phyloP scores from a whole-genome alignment of 371 early-diverging fungal species.

The Funneliformis caledonium region DNA sequence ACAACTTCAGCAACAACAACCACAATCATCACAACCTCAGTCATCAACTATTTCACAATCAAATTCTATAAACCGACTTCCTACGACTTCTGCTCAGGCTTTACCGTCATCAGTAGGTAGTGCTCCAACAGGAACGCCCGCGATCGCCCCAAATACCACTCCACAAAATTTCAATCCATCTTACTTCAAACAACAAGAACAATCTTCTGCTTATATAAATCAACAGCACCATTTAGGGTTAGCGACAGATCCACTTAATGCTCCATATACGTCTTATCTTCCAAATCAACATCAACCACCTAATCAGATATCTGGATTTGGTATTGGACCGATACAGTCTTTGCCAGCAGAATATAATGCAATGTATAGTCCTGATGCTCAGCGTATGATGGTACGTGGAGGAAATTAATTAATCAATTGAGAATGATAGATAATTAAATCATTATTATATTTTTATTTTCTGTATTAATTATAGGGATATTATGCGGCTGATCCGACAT shows the following conservation, averaged over 20 bases:
- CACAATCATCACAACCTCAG: slow-evolving; percentile 78
- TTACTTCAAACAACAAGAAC: slow-evolving; percentile 45
- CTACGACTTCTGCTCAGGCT: slow-evolving; percentile 19
- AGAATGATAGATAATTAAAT: not conserved
- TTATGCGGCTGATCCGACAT: slow-evolving; percentile 38
- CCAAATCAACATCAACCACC: slow-evolving; percentile 58
- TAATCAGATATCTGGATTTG: slow-evolving; percentile 66
- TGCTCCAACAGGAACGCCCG: slow-evolving; percentile 15
- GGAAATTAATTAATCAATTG: slow-evolving; percentile 14
- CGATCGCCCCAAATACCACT: slow-evolving; percentile 10
- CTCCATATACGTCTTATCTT: slow-evolving; percentile 63
- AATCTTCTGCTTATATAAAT: slow-evolving; percentile 40
- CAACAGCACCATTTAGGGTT: slow-evolving; percentile 46
- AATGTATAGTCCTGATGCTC: slow-evolving; percentile 57
- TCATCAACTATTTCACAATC: slow-evolving; percentile 16
- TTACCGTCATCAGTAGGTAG: slow-evolving; percentile 12
- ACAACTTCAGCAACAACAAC: slow-evolving; percentile 65
- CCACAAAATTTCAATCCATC: slow-evolving; percentile 40
- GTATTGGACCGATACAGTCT: slow-evolving; percentile 70
- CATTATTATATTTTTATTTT: not conserved
- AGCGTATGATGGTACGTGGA: slow-evolving; percentile 48
- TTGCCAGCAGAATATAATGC: slow-evolving; percentile 68
- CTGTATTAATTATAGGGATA: slow-evolving; percentile 22
- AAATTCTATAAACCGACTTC: slow-evolving; percentile 32
- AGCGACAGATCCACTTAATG: slow-evolving; percentile 55